phyloP scores from a whole-genome alignment of 176 grass and related monocot genomes.

The Oryza nivara region DNA sequence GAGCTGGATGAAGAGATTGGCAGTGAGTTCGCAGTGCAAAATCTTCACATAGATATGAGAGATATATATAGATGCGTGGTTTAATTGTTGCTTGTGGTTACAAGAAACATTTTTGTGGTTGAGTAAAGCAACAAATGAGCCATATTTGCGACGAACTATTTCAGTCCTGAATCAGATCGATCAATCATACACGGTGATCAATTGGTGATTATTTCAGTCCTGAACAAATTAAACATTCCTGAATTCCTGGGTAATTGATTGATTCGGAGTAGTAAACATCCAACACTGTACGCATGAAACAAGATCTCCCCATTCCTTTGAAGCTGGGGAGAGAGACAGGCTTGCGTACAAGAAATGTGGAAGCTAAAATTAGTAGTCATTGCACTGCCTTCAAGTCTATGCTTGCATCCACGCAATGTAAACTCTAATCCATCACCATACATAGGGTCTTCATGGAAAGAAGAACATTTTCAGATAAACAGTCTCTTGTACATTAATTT shows the following conservation, averaged over 20 bases:
- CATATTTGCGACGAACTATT: not conserved
- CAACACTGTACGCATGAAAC: not conserved
- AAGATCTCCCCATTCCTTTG: not conserved
- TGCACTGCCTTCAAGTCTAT: not conserved
- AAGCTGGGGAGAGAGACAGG: constrained; percentile 10
- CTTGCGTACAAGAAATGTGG: constrained; percentile 37
- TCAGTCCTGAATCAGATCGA: not conserved
- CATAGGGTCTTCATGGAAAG: not conserved
- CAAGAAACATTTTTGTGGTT: constrained; percentile 19
- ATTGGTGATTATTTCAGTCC: not conserved
- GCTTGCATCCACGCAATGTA: not conserved
- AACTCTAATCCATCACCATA: not conserved
- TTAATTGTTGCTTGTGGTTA: constrained; percentile 29
- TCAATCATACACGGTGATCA: not conserved
- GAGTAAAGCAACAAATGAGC: constrained; percentile 20
- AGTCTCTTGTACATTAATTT: not conserved
- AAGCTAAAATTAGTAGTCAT: not conserved
- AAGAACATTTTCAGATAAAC: too few species aligned
- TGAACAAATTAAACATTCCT: not conserved
- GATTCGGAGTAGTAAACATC: not conserved
- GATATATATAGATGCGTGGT: constrained; percentile 5
- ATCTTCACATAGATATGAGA: not conserved
- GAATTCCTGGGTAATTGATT: not conserved
- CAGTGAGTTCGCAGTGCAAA: not conserved
- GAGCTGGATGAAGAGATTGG: not conserved